A percentile compares a stretch with the other conserved stretches of the same genome.
phyloP scores from a whole-genome alignment of 371 early-diverging fungal genomes.

The Mucor indicus region DNA sequence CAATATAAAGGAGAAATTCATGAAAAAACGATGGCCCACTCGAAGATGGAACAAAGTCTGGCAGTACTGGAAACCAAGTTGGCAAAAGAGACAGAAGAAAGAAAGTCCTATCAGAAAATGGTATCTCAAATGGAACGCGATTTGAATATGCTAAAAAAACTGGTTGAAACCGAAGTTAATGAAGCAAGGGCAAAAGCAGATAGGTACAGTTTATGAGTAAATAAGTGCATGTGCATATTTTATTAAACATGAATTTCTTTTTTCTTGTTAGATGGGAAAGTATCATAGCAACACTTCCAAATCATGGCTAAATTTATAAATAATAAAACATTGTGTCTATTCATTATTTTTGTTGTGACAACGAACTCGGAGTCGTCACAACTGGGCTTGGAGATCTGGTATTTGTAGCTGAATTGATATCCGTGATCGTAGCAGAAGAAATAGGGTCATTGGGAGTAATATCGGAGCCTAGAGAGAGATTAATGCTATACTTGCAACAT shows the following conservation, averaged over 20 bases:
- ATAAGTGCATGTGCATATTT: no score
- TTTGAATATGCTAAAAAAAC: constrained; percentile 10
- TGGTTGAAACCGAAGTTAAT: constrained; percentile 21
- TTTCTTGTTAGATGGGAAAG: constrained; percentile 5
- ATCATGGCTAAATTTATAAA: no score
- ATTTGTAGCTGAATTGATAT: neutral
- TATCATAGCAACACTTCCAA: constrained; percentile 2
- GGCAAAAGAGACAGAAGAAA: constrained; percentile 12
- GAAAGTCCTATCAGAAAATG: constrained; percentile 7
- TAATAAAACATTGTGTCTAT: no score
- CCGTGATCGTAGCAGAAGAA: neutral
- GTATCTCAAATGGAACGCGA: constrained; percentile 15
- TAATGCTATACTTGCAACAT: neutral
- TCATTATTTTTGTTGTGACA: no score
- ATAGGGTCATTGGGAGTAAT: neutral
- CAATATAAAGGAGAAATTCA: constrained; percentile 6
- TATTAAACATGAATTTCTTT: neutral
- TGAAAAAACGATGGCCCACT: constrained; percentile 10
- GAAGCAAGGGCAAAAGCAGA: constrained; percentile 24
- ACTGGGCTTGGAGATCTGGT: constrained; percentile 5
- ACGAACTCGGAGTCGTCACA: neutral
- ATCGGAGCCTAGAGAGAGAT: neutral
- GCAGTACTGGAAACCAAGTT: neutral
- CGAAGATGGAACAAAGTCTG: neutral
- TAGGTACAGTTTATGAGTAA: constrained; percentile 8